phyloP scores from a whole-genome alignment of 352 stramenopile genomes.

The Sclerospora graminicola region DNA sequence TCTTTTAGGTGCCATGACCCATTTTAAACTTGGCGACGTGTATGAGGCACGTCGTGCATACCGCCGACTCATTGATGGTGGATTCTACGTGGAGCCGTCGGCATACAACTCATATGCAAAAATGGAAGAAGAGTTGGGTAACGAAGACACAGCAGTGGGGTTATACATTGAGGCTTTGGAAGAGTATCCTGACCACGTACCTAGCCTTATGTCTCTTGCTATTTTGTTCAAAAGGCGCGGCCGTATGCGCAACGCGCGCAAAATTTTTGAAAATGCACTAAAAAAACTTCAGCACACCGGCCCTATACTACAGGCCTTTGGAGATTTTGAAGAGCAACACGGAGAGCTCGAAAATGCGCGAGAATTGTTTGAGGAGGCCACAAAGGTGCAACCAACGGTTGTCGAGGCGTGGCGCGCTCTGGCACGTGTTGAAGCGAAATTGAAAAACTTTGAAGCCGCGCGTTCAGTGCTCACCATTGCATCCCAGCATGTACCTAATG shows the following conservation, averaged over 20 bases:
- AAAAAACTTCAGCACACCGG: slow-evolving; percentile 44
- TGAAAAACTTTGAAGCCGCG: slow-evolving; percentile 51
- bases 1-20: slow-evolving; percentile 59
- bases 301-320: slow-evolving; percentile 57
- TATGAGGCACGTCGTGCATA: slow-evolving; percentile 63
- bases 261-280: slow-evolving; percentile 58
- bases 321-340: slow-evolving; percentile 66
- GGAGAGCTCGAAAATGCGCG: slow-evolving; percentile 55
- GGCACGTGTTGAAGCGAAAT: slow-evolving; percentile 46
- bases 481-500: slow-evolving; percentile 54
- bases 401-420: slow-evolving; percentile 62
- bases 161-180: slow-evolving; percentile 61
- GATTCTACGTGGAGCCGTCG: slow-evolving; percentile 57
- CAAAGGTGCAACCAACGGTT: slow-evolving; percentile 46
- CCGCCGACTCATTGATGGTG: slow-evolving; percentile 61
- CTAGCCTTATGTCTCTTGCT: slow-evolving; percentile 70
- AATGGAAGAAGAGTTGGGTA: slow-evolving; percentile 75
- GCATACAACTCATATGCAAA: slow-evolving; percentile 77
- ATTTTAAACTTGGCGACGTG: slow-evolving; percentile 71
- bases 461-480: slow-evolving; percentile 55
- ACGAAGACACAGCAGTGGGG: slow-evolving; percentile 46
- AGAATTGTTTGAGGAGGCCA: slow-evolving; percentile 66
- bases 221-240: slow-evolving; percentile 46
- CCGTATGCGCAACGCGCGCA: slow-evolving; percentile 35
- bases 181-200: slow-evolving; percentile 51